Evolutionary conservation across 805 yeast species (phyloP).

Genomic region (Spathaspora sp.): DNA sequence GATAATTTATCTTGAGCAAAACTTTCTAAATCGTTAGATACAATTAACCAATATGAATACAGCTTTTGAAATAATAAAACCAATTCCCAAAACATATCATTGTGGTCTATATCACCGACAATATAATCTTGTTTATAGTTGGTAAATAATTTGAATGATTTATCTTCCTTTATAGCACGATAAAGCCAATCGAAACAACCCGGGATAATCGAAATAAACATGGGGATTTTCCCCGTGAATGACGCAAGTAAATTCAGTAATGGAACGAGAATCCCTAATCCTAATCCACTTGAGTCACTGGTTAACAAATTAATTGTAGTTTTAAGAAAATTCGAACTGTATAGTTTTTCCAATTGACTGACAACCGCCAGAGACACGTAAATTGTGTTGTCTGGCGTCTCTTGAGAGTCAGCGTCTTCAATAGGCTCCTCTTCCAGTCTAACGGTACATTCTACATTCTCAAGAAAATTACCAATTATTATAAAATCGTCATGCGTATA

Average conservation of each 20-base stretch:
- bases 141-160: constrained; percentile 13
- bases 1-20: constrained; percentile 41
- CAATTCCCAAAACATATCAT: constrained; percentile 26
- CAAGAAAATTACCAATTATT: constrained; percentile 16
- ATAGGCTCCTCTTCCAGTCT: constrained; percentile 15
- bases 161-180: constrained; percentile 17
- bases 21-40: constrained; percentile 64
- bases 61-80: constrained; percentile 56
- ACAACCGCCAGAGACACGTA: constrained; percentile 4
- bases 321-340: constrained; percentile 19
- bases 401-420: constrained; percentile 16
- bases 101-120: constrained; percentile 6
- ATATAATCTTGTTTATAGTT: constrained; percentile 11
- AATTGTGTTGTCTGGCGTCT: constrained; percentile 9
- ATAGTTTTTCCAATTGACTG: constrained; percentile 13
- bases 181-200: constrained; percentile 31
- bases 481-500: constrained; percentile 15
- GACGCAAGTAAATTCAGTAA: constrained; percentile 36
- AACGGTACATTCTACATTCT: constrained; percentile 7
- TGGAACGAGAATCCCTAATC: constrained; percentile 19
- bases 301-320: constrained; percentile 14
- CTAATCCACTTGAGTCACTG: constrained; percentile 4
- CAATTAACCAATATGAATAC: constrained; percentile 61
- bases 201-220: constrained; percentile 40
- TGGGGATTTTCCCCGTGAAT: constrained; percentile 34